These are phyloP conservation scores for Pinus albicaulis DNA, from an alignment of 75 land plant genomes.

Conservation along the genomic window DNA sequence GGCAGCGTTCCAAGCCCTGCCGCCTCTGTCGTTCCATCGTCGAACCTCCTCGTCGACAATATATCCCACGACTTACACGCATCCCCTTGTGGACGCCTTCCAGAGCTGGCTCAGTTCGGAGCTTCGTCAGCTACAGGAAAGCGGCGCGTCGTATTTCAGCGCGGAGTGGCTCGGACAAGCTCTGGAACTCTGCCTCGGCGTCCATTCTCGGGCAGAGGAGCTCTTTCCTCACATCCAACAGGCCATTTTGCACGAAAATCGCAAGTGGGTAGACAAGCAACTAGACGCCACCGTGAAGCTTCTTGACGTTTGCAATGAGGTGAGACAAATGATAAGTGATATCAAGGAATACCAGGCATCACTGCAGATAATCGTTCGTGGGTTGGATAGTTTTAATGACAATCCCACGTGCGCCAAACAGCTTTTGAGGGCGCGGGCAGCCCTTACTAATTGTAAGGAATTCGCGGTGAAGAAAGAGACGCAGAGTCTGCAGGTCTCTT, in stretches of 20 bases:
- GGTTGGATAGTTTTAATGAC: neutral
- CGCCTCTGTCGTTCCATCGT: conserved; percentile 4
- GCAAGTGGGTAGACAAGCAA: conserved; percentile 31
- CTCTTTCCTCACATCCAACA: conserved; percentile 10
- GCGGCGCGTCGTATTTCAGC: conserved; percentile 10
- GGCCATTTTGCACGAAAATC: conserved; percentile 10
- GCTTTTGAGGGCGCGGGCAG: conserved; percentile 15
- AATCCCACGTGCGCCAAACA: neutral
- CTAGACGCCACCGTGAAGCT: conserved; percentile 30
- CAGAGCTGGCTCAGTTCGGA: conserved; percentile 7
- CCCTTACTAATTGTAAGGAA: conserved; percentile 11
- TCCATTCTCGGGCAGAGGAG: conserved; percentile 20
- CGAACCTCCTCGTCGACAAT: neutral
- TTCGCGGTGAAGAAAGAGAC: conserved; percentile 10
- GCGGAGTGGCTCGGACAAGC: conserved; percentile 22
- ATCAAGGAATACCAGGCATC: conserved; percentile 9
- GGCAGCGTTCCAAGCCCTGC: conserved; percentile 2
- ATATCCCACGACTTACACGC: neutral
- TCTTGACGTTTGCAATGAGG: conserved; percentile 24
- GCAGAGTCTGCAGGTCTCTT: neutral
- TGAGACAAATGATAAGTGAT: conserved; percentile 16
- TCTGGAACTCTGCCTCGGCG: conserved; percentile 8
- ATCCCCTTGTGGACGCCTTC: conserved; percentile 23
- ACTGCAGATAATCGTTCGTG: conserved; percentile 11
- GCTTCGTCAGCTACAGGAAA: conserved; percentile 14